These are phyloP conservation scores for Backusella circina DNA, from an alignment of 192 early-diverging fungal genomes.

Conservation along the genomic window DNA sequence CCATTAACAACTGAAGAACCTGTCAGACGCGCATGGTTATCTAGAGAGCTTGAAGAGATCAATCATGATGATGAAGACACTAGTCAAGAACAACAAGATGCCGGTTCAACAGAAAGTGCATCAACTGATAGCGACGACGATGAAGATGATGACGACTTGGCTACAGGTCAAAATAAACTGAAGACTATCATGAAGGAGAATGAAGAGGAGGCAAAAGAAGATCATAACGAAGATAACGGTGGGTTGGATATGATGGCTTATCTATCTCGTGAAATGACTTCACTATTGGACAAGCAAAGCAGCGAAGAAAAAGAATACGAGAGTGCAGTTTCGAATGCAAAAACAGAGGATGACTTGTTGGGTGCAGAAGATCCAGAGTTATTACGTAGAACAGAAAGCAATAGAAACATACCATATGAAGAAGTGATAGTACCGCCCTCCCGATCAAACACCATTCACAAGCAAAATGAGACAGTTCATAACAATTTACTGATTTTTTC, in stretches of 20 bases:
- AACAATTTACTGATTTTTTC: conserved; percentile 16
- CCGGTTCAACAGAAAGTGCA: neutral
- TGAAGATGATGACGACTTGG: neutral
- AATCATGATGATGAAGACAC: neutral
- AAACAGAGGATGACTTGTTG: neutral
- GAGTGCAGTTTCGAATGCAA: neutral
- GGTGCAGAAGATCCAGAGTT: conserved; percentile 13
- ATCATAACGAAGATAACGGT: neutral
- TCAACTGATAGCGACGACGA: neutral
- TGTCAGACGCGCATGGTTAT: conserved; percentile 17
- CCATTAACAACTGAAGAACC: conserved; percentile 33
- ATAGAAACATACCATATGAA: conserved; percentile 21
- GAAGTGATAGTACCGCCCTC: neutral
- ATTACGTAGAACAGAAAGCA: conserved; percentile 22
- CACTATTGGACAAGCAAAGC: neutral
- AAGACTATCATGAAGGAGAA: neutral
- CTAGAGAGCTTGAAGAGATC: conserved; percentile 8
- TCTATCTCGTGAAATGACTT: conserved; percentile 13
- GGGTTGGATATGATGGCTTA: conserved; percentile 1
- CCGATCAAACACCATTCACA: neutral
- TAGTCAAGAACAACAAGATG: neutral
- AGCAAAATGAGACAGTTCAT: neutral
- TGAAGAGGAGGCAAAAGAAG: neutral
- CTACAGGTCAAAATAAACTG: neutral
- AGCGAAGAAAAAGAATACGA: neutral